Evolutionary conservation across 345 rosid genomes (phyloP).

Genomic region (Gossypium ekmanianum): DNA sequence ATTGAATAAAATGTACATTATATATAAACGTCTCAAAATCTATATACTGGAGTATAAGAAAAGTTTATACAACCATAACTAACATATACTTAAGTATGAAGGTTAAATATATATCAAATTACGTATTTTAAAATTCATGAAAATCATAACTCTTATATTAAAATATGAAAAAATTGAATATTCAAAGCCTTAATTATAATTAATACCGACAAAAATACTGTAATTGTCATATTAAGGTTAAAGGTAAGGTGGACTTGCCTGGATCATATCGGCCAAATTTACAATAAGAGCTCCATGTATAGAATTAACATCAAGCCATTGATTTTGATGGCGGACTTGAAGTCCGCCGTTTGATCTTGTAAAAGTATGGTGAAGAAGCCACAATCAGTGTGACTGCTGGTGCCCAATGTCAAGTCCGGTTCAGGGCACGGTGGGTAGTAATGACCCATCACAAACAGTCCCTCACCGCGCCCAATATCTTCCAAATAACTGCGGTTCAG

Average conservation of each 20-base stretch:
- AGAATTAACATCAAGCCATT: constrained; percentile 33
- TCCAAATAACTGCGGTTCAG: constrained; percentile 19
- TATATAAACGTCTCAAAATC: too few species aligned
- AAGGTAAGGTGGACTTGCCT: background rate
- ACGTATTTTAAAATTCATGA: too few species aligned
- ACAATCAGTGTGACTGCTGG: constrained; percentile 27
- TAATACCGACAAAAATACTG: too few species aligned
- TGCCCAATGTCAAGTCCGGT: constrained; percentile 34
- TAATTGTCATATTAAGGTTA: background rate
- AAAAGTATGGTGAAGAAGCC: constrained; percentile 29
- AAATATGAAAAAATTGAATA: too few species aligned
- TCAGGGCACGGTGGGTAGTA: constrained; percentile 41
- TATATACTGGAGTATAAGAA: too few species aligned
- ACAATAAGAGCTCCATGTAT: constrained; percentile 19
- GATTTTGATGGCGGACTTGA: constrained; percentile 30
- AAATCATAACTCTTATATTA: too few species aligned
- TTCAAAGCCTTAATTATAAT: too few species aligned
- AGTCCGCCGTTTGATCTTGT: constrained; percentile 40
- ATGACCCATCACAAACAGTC: constrained; percentile 21
- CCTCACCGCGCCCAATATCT: constrained; percentile 22
- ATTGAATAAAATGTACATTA: too few species aligned
- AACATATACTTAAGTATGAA: too few species aligned
- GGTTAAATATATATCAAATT: too few species aligned
- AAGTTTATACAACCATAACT: too few species aligned
- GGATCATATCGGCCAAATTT: background rate